Evolutionary conservation across 495 filamentous ascomycete genomes (phyloP), one percentile per base, ranked within the genome.

Genomic region (Amphirosellinia nigrospora): DNA sequence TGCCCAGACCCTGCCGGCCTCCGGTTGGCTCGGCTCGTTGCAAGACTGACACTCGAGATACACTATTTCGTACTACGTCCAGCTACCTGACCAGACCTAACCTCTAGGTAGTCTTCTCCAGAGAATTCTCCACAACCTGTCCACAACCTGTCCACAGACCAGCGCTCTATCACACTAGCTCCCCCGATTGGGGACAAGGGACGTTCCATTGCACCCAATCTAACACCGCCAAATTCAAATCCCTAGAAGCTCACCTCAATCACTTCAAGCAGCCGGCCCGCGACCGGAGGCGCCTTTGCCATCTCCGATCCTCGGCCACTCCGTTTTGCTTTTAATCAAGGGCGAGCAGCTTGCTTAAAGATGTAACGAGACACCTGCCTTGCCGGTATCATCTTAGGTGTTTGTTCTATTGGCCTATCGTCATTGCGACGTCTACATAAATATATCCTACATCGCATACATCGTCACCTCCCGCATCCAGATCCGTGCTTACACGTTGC

Each of bases 231-330:
- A 36, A 68, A 68, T 58, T 58, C 52, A 56, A 68, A 68, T 68
- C 30, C 23, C 36, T 3, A 23, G 16, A 48, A 59, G 34, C 39
- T 67, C 50, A 13, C 21, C 32, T 58, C 19, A 19, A 36, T 38
- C 16, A 32, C n/a, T n/a, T n/a, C 34, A 7, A 21, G 21, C 34
- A 32, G 45, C 59, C 59, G 28, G 21, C 63, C 69, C 69, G 69
- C 69, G 52, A 66, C 62, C 69, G 69, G 69, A 71, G 62, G 16
- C 30, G 39, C 15, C 55, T 66, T 66, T 52, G 69, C 63, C 62
- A 59, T 71, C 46, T 71, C 69, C 69, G 69, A 71, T 71, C 5
- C 19, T 71, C 69, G 69, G 69, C 69, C 52, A 55, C 39, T 48
- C 28, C 5, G 21, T 23, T 28, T 23, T 39, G 13, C 61, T 50